Evolutionary conservation across 345 rosid genomes (phyloP).

Genomic region (Mercurialis annua): DNA sequence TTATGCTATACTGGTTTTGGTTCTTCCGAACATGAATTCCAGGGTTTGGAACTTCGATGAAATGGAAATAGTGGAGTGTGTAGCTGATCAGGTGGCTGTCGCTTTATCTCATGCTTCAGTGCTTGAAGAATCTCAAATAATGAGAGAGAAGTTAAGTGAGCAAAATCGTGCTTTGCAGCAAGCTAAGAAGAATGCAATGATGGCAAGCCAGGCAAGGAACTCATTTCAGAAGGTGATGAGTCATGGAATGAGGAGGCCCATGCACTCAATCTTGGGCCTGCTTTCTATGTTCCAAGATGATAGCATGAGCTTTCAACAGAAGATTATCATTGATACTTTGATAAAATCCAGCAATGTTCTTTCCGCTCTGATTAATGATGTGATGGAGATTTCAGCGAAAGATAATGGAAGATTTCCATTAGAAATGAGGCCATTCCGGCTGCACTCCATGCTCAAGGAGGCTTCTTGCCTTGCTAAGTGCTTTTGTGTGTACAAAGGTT

Average conservation of each 20-base stretch:
- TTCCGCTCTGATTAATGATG: slow-evolving; percentile 72
- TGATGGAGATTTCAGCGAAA: slow-evolving; percentile 68
- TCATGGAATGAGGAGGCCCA: slow-evolving; percentile 91
- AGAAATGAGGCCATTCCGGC: slow-evolving; percentile 60
- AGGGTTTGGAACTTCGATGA: slow-evolving; percentile 65
- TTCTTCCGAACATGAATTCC: slow-evolving; percentile 51
- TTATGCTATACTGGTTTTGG: slow-evolving; percentile 83
- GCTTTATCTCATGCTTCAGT: slow-evolving; percentile 96
- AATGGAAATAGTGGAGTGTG: slow-evolving; percentile 85
- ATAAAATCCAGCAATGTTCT: slow-evolving; percentile 67
- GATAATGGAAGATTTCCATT: slow-evolving; percentile 65
- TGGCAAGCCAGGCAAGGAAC: slow-evolving; percentile 90
- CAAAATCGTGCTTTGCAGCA: slow-evolving; percentile 73
- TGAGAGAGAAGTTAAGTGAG: slow-evolving; percentile 77
- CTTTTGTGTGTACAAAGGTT: slow-evolving; percentile 66
- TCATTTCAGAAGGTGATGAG: slow-evolving; percentile 97
- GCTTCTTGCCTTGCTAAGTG: slow-evolving; percentile 84
- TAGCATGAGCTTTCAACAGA: slow-evolving; percentile 57
- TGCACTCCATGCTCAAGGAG: slow-evolving; percentile 75
- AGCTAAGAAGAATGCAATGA: slow-evolving; percentile 81
- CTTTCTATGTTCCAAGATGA: slow-evolving; percentile 73
- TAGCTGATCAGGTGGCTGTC: slow-evolving; percentile 98
- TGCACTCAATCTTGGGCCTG: slow-evolving; percentile 88
- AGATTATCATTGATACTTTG: slow-evolving; percentile 61
- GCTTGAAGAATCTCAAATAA: slow-evolving; percentile 85